Base-by-base conservation (phyloP, 345 rosid genomes). In the Psidium guajava region DNA sequence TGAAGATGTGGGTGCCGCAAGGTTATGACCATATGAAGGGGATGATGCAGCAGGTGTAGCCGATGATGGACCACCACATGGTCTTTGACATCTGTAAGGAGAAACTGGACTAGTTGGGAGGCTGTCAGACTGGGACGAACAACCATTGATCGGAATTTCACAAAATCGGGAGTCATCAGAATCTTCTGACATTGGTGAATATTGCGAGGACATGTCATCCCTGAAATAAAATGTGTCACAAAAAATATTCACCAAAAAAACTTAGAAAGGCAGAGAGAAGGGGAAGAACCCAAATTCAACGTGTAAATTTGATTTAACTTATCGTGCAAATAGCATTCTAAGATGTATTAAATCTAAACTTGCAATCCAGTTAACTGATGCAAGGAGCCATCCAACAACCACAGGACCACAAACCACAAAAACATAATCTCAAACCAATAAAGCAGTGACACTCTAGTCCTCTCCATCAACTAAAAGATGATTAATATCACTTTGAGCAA, bases 171-270 rank as follows among this genome's bases (percentile, higher is more conserved):
- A 90, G 85, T 96, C 98, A 44, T 96, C 99, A 0, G 93, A 96
- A 87, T 96, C 99, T 87, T 98, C 99, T 56, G 97, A 98, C 98
- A 95, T 96, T 36, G 98, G 99, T 61, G 99, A 98, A 89, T 96
- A 96, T 85, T 98, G 98, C 87, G 93, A 86, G 24, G 96, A 82
- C 89, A 95, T 82, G 81, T 96, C 99, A 90, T 98, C 99, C 92
- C 98, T 98, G 91, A 47, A 86, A 85, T 36, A 40, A 24, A 49
- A 9, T 21, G 12, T 6, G 18, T 55, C 10, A 82, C n/a, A 24
- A 80, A 44, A 86, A 32, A 80, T 80, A 75, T 49, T 64, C 50
- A 5, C 82, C 27, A 73, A 54, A 32, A 44, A 15, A 36, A 82
- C 73, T 22, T 20, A 13, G 69, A 83, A 74, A 28, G 74, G 50